These are phyloP conservation scores for Didymellaceae sp. DNA, from an alignment of 2,329 filamentous ascomycete genomes.

Conservation along the genomic window DNA sequence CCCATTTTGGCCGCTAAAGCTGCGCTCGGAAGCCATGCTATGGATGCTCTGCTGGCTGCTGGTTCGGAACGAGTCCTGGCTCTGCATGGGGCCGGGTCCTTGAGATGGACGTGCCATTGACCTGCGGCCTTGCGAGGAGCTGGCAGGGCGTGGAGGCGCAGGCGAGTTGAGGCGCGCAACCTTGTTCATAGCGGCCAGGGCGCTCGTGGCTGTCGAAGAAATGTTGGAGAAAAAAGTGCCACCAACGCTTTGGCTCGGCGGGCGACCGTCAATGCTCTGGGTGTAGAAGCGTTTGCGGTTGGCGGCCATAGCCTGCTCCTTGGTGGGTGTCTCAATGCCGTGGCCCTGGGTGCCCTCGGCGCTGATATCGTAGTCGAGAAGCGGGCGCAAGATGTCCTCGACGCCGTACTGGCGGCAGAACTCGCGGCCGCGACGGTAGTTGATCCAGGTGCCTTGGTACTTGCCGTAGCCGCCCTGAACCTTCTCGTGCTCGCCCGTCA, in stretches of 20 bases:
- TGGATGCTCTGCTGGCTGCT: slow-evolving; percentile 82
- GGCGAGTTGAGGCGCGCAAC: slow-evolving; percentile 87
- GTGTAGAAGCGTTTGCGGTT: slow-evolving; percentile 89
- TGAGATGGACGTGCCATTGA: slow-evolving; percentile 70
- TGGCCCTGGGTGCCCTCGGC: slow-evolving; percentile 74
- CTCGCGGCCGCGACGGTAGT: slow-evolving; percentile 87
- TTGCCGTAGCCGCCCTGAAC: slow-evolving; percentile 98
- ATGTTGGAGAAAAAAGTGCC: slow-evolving; percentile 98
- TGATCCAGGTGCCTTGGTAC: slow-evolving; percentile 99
- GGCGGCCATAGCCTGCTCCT: slow-evolving; percentile 98
- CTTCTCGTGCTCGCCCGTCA: slow-evolving; percentile 96
- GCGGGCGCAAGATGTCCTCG: slow-evolving; percentile 75
- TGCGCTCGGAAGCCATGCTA: slow-evolving; percentile 75
- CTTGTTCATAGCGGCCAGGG: slow-evolving; percentile 95
- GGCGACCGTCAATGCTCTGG: slow-evolving; percentile 70
- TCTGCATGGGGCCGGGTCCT: slow-evolving; percentile 59
- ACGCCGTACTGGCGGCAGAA: slow-evolving; percentile 83
- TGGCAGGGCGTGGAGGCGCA: slow-evolving; percentile 65
- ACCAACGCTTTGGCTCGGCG: slow-evolving; percentile 66
- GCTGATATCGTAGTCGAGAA: slow-evolving; percentile 81
- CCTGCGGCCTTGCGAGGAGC: slow-evolving; percentile 69
- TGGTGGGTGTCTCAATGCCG: slow-evolving; percentile 92
- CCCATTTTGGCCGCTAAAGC: slow-evolving; percentile 63
- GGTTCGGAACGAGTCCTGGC: slow-evolving; percentile 69
- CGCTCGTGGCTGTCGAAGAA: slow-evolving; percentile 88